Conservation (phyloP, 2,329 filamentous ascomycete genomes). For the Tolypocladium cylindrosporum region DNA sequence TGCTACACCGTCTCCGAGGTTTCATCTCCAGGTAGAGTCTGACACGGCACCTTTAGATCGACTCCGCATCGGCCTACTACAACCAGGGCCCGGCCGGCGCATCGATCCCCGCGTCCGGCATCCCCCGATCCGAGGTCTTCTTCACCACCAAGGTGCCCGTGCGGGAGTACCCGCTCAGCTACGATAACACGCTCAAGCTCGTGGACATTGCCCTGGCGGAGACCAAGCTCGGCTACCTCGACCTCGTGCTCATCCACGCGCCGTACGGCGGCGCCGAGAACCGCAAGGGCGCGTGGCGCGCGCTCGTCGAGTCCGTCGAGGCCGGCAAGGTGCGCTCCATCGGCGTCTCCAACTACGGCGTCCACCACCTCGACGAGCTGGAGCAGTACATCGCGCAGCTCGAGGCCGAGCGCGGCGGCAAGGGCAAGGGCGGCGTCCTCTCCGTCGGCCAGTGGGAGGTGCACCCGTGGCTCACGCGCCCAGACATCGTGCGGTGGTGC, state of each 20-base stretch:
- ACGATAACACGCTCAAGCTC: constrained; percentile 53
- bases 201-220: constrained; percentile 53
- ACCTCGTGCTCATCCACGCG: constrained; percentile 54
- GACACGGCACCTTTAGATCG: constrained; percentile 26
- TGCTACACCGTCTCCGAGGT: not conserved
- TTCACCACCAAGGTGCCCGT: constrained; percentile 47
- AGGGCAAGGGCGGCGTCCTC: constrained; percentile 60
- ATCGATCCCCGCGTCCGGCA: constrained; percentile 28
- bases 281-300: constrained; percentile 52
- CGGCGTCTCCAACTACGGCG: constrained; percentile 56
- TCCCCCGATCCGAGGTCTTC: constrained; percentile 39
- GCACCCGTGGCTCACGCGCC: constrained; percentile 77
- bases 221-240: constrained; percentile 55
- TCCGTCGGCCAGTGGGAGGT: constrained; percentile 84
- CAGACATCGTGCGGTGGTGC: constrained; percentile 74
- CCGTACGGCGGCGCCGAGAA: constrained; percentile 46
- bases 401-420: constrained; percentile 48
- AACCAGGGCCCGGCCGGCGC: constrained; percentile 41
- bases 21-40: not conserved
- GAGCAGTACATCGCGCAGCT: constrained; percentile 50
- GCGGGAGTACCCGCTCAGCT: constrained; percentile 32
- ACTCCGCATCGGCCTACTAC: constrained; percentile 40
- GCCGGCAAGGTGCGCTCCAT: constrained; percentile 51
- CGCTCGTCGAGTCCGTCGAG: constrained; percentile 53
- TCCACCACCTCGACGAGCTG: constrained; percentile 52